A percentile compares a stretch with the other conserved stretches of the same genome.
Evolutionary conservation across 169 alveolate species (phyloP).

Genomic region (Babesia divergens): DNA sequence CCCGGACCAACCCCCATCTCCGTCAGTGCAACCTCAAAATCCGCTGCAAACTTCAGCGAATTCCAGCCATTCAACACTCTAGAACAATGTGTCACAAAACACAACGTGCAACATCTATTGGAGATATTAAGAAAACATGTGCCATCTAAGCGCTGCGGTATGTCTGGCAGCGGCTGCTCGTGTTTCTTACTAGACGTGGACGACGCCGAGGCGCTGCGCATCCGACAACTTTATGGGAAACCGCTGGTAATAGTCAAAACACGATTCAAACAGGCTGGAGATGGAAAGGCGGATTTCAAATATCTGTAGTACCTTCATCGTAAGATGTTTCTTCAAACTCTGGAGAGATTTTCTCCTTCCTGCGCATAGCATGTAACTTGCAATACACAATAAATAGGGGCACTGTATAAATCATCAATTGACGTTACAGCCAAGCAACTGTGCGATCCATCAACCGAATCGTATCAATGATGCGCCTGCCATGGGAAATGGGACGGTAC

Average conservation of each 20-base stretch:
- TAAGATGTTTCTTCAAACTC: not conserved
- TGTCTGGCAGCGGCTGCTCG: constrained; percentile 63
- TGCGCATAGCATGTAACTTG: not conserved
- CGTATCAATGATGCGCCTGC: no score
- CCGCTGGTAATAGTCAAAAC: constrained; percentile 55
- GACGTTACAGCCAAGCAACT: no score
- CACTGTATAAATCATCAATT: no score
- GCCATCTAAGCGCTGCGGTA: constrained; percentile 4
- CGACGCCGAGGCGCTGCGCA: constrained; percentile 22
- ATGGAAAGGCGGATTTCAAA: constrained; percentile 12
- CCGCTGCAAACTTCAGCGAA: not conserved
- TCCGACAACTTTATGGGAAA: constrained; percentile 17
- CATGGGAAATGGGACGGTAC: no score
- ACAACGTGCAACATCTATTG: constrained; percentile 1
- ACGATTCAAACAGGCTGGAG: constrained; percentile 26
- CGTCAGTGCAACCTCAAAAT: not conserved
- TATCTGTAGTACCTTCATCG: constrained; percentile 12
- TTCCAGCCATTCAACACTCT: constrained; percentile 31
- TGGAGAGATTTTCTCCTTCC: not conserved
- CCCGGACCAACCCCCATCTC: not conserved
- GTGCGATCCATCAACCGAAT: no score
- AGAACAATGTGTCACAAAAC: constrained; percentile 32
- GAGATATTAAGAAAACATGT: not conserved
- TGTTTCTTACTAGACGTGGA: constrained; percentile 25
- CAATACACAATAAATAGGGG: no score